A percentile compares a stretch with the other conserved stretches of the same genome.
phyloP scores from a whole-genome alignment of 169 alveolate genomes.

The Babesia sp. region DNA sequence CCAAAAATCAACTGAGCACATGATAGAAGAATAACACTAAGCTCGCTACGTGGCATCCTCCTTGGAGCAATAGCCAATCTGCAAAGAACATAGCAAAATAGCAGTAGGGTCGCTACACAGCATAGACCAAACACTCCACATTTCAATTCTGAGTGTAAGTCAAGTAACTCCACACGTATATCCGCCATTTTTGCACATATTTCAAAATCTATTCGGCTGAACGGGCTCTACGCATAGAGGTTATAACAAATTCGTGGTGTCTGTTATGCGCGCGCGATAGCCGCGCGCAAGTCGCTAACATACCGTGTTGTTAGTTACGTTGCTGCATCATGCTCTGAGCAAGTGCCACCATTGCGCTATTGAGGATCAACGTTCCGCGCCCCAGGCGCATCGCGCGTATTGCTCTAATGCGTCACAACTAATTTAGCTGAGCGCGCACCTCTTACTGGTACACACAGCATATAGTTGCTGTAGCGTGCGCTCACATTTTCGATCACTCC shows the following conservation, averaged over 20 bases:
- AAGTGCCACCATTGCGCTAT: slow-evolving; percentile 9
- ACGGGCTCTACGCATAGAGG: background rate
- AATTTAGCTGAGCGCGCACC: background rate
- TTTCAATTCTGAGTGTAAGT: slow-evolving; percentile 27
- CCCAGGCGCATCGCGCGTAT: slow-evolving; percentile 36
- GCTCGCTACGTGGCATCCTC: slow-evolving; percentile 51
- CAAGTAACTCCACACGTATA: slow-evolving; percentile 19
- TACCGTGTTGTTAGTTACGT: background rate
- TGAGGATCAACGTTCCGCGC: slow-evolving; percentile 30
- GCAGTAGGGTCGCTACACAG: slow-evolving; percentile 50
- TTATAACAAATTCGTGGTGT: background rate
- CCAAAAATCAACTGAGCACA: slow-evolving; percentile 56
- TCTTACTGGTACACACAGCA: slow-evolving; percentile 4
- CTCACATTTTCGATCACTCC: background rate
- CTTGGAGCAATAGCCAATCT: slow-evolving; percentile 45
- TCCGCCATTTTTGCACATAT: background rate
- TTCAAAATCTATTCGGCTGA: background rate
- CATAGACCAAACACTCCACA: slow-evolving; percentile 46
- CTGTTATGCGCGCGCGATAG: background rate
- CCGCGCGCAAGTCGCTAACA: background rate
- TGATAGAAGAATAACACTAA: slow-evolving; percentile 43
- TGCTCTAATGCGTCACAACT: background rate
- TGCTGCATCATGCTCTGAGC: background rate
- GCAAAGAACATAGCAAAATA: slow-evolving; percentile 34
- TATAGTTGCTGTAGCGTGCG: background rate